These are phyloP conservation scores for Sporodiniella umbellata DNA, from an alignment of 371 early-diverging fungal genomes.

Conservation along the genomic window DNA sequence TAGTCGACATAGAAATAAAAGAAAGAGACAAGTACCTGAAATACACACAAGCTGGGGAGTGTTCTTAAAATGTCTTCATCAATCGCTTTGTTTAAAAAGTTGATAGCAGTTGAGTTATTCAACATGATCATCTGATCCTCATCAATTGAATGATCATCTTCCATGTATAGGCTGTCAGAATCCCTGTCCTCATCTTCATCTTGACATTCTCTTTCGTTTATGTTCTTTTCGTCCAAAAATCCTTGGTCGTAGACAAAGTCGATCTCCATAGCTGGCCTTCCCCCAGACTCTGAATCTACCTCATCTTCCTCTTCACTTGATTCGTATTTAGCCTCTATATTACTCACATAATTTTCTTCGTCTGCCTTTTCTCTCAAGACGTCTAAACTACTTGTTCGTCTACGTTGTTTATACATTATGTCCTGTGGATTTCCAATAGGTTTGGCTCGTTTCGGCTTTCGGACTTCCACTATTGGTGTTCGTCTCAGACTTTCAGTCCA, in stretches of 20 bases:
- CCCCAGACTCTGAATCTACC: not conserved
- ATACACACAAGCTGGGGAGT: constrained; percentile 46
- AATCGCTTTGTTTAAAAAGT: constrained; percentile 38
- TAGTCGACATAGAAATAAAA: too few relatives aligned
- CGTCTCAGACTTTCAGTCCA: constrained; percentile 15
- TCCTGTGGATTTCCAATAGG: not conserved
- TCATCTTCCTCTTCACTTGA: constrained; percentile 6
- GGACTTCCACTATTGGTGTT: constrained; percentile 1
- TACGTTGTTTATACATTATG: not conserved
- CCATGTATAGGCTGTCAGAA: not conserved
- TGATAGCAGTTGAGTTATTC: constrained; percentile 15
- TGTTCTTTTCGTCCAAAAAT: constrained; percentile 6
- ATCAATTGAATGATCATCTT: not conserved
- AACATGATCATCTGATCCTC: constrained; percentile 14
- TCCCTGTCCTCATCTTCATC: constrained; percentile 10
- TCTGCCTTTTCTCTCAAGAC: constrained; percentile 32
- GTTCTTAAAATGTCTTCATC: constrained; percentile 51
- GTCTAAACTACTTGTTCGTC: constrained; percentile 44
- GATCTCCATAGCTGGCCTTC: constrained; percentile 13
- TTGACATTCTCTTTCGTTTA: constrained; percentile 9
- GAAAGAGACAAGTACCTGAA: constrained; percentile 38
- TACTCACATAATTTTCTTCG: constrained; percentile 1
- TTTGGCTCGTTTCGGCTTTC: not conserved
- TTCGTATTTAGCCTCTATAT: not conserved
- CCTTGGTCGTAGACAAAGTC: too few relatives aligned